A percentile compares a stretch with the other conserved stretches of the same genome.
Evolutionary conservation across 495 filamentous ascomycete species (phyloP).

Genomic region (Podospora fimiseda): DNA sequence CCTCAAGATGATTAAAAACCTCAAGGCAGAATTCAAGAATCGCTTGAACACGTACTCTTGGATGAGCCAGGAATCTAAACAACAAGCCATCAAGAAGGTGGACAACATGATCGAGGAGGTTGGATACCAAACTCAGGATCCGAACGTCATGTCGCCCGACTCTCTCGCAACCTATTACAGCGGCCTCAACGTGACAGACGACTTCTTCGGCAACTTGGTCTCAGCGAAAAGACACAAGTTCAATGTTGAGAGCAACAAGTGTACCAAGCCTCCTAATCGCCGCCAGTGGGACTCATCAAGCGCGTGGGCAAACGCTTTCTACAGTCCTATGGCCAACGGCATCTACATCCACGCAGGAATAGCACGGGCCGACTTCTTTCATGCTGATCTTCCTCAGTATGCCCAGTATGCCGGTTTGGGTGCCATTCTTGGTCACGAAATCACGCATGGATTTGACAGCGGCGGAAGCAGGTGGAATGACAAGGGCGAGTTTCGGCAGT

Average conservation of each 20-base stretch:
- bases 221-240: slow-evolving; percentile 38
- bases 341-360: slow-evolving; percentile 70
- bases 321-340: slow-evolving; percentile 57
- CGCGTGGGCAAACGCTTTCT: slow-evolving; percentile 57
- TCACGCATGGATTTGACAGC: slow-evolving; percentile 69
- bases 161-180: slow-evolving; percentile 55
- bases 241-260: slow-evolving; percentile 45
- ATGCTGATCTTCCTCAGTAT: slow-evolving; percentile 55
- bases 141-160: slow-evolving; percentile 54
- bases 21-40: slow-evolving; percentile 54
- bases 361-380: slow-evolving; percentile 65
- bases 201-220: slow-evolving; percentile 57
- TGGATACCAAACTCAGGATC: slow-evolving; percentile 50
- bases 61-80: slow-evolving; percentile 62
- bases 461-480: slow-evolving; percentile 62
- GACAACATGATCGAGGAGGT: slow-evolving; percentile 69
- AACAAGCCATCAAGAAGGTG: slow-evolving; percentile 60
- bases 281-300: slow-evolving; percentile 59
- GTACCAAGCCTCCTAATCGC: slow-evolving; percentile 56
- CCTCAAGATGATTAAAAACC: slow-evolving; percentile 64
- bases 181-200: slow-evolving; percentile 44
- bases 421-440: slow-evolving; percentile 44
- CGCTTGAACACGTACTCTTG: slow-evolving; percentile 54
- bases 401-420: slow-evolving; percentile 61
- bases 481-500: slow-evolving; percentile 59